Evolutionary conservation across 768 basidiomycete genomes (phyloP), one percentile per base, ranked within the genome.

Genomic region (Termitomyces sp.): DNA sequence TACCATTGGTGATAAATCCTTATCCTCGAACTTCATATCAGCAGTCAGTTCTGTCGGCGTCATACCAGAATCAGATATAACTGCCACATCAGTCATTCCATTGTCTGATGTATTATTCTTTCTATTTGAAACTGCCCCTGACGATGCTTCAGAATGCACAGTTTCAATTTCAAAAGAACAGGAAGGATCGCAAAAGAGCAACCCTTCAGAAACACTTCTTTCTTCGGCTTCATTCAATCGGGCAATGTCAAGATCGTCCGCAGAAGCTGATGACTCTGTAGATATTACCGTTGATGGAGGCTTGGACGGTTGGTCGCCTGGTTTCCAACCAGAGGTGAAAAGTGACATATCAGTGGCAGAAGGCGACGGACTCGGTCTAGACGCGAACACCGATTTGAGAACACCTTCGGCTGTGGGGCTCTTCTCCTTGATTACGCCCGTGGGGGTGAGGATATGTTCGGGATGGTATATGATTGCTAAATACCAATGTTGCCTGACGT

Each of bases 391-490:
- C 29, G 58, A 56, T 43, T 59, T 47, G 6, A 44, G 32, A 26
- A 53, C 43, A 22, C 37, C 32, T 14, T 55, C 43, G n/a, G 27
- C 41, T 32, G 46, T 41, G 6, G 43, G 18, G 4, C 36, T 43
- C n/a, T 56, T 56, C 29, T 55, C 57, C 37, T 53, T 57, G n/a
- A 56, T 52, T 26, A 57, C 55, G 31, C 55, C 63, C 29, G 46
- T 44, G 7, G 60, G 63, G 41, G 59, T 61, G 13, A 85, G 76
- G 36, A 79, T 69, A 60, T 67, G 89, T 53, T 83, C 84, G 0
- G 97, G 96, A 58, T 88, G 85, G 69, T 85, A 88, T 62, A 99
- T 96, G 60, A 98, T 85, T 16, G 92, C 95, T 41, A 98, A 82
- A 71, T 97, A 98, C 97, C 97, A 98, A 72, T 99, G 97, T 44